Evolutionary conservation across 768 basidiomycete species (phyloP), one percentile per base, ranked within the genome.

Genomic region (Boletus subcaerulescens): DNA sequence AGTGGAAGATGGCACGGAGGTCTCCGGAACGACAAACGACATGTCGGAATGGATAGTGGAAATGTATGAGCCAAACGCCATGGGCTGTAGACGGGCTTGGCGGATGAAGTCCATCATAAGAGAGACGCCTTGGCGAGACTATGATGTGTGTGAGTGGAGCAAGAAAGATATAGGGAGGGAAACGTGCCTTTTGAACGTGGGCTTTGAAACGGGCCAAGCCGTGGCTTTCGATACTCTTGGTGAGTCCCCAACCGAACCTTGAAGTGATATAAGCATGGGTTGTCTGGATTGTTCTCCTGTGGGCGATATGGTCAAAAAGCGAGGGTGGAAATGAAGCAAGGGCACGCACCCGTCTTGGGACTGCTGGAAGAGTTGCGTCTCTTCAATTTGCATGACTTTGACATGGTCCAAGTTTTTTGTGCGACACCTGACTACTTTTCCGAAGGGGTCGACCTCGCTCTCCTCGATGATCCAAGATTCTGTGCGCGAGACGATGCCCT

Each of bases 381-480:
- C 95, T 59, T 92, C 85, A 33, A 96, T 87, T 65, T 91, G 86
- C 91, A 98, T 88, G 48, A 96, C 82, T 74, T 94, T 96, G 66
- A 92, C 87, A 72, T 95, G 91, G 70, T 96, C 93, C 52, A 98
- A 77, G 70, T 98, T 98, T 71, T 83, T 86, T 17, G 95, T 96
- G 56, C 79, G 77, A 63, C 90, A 93, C 56, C 79, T 77, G 62
- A 97, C 82, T 18, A 83, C 79, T 72, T 86, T 84, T 32, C 86
- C 89, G 51, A 85, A 76, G 4, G 91, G 87, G 72, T 97, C 91
- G 8, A 98, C 91, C 65, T 96, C 91, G 62, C 89, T 96, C 76
- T 95, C 90, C 71, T 98, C 95, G 55, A 98, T 73, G 45, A 97
- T 85, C 95, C 93, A 98, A 3, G 89, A 88, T 71, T 97, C 95